Base-by-base conservation (phyloP, 257 asterid species). In the Ehretia macrophylla region DNA sequence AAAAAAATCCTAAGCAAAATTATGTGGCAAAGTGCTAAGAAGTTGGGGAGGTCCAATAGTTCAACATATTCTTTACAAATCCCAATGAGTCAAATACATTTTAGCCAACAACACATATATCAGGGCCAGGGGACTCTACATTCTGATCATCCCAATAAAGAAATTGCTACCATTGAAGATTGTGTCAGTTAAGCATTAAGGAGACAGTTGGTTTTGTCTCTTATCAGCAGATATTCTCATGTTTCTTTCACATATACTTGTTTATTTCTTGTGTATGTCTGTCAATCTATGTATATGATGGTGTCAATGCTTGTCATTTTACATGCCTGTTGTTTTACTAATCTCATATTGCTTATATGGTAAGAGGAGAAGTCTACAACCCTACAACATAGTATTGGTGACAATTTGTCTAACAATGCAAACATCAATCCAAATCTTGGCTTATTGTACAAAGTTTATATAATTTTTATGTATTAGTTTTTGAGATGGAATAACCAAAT, bases 131-230 rank as follows among this genome's bases (percentile, higher is more conserved):
- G n/a, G n/a, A n/a, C n/a, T n/a, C n/a, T n/a, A n/a, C n/a, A n/a
- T n/a, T n/a, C n/a, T n/a, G n/a, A n/a, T n/a, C n/a, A n/a, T n/a
- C n/a, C n/a, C n/a, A n/a, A n/a, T n/a, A n/a, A 52, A 35, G 67
- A 67, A 65, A 63, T 54, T 58, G 54, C 23, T 21, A 49, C n/a
- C 62, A 38, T 56, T 52, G 69, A 57, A 62, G 59, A 59, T 67
- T 39, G 20, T 35, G 45, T 20, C 48, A 21, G 65, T 50, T 63
- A 50, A 47, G 18, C 66, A 74, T 40, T 73, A 61, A 64, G 58
- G 63, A 60, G 75, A 59, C 72, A 51, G 57, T 49, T 53, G 54
- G 17, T 49, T 67, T 35, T 65, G 65, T 61, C 63, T 50, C 65
- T 57, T 63, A 20, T 13, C 3, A 48, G 0, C 47, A 50, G 6